Evolutionary conservation across 2,329 filamentous ascomycete genomes (phyloP).

Genomic region (Arthrocladium fulminans): DNA sequence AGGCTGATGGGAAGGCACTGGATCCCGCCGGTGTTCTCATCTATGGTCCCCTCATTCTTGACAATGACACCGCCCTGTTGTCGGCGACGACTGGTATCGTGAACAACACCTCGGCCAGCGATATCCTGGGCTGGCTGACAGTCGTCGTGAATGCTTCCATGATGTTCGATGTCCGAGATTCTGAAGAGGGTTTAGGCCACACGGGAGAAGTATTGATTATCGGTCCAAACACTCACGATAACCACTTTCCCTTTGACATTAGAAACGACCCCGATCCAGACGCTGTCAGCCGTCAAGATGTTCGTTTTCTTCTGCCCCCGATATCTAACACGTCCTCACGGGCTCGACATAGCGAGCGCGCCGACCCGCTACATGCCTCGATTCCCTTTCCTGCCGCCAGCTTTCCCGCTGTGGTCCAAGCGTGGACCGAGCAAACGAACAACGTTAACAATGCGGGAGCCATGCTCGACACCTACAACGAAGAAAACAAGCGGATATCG

Average conservation of each 20-base stretch:
- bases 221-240: conserved; percentile 57
- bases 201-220: conserved; percentile 64
- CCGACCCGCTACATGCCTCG: conserved; percentile 27
- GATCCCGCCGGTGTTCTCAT: conserved; percentile 51
- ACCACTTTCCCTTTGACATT: conserved; percentile 45
- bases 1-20: conserved; percentile 30
- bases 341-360: conserved; percentile 16
- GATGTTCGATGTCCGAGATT: conserved; percentile 53
- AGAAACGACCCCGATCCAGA: conserved; percentile 33
- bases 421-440: conserved; percentile 46
- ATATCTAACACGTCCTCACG: conserved; percentile 12
- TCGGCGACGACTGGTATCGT: conserved; percentile 75
- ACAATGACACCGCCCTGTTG: conserved; percentile 63
- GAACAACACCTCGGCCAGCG: conserved; percentile 53
- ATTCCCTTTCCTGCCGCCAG: conserved; percentile 49
- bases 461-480: conserved; percentile 61
- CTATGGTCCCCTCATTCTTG: conserved; percentile 65
- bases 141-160: conserved; percentile 61
- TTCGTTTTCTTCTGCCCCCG: conserved; percentile 21
- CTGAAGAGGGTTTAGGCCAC: conserved; percentile 59
- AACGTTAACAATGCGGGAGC: conserved; percentile 60
- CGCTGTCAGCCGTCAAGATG: conserved; percentile 18
- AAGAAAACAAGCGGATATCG: conserved; percentile 59
- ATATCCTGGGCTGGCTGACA: conserved; percentile 76
- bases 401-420: conserved; percentile 56